Base-by-base conservation (phyloP, 352 stramenopile genomes). In the Globisporangium nagaii region DNA sequence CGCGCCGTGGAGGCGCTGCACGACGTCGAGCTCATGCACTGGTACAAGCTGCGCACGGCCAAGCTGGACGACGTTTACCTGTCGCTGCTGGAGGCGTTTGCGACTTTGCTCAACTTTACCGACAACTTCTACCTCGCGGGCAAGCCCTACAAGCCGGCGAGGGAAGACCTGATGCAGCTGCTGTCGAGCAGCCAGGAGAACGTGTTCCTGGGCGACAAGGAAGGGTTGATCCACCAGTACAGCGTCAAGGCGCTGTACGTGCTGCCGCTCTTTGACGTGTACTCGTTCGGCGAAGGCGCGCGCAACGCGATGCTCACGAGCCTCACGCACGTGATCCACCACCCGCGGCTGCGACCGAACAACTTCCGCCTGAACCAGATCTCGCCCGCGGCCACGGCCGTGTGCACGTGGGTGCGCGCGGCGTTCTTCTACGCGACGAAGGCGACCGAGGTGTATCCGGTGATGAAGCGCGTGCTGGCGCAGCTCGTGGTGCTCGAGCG, bases 181-280 rank as follows among this genome's bases (percentile, higher is more conserved):
- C 66, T 93, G 13, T 88, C 75, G 2, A 91, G 65, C 34, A 90
- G 70, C 58, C 72, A 86, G n/a, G 83, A 93, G 19, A 93, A 93
- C 47, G 83, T 90, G 36, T 62, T 75, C 31, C 44, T 93, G n/a
- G 83, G 83, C 17, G 83, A 93, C 57, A 80, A 75, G 6, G 83
- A 93, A 63, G 82, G 76, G 2, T 44, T 93, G 10, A 93, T 93
- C 40, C 83, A 93, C 59, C 63, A 70, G 19, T 93, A 93, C 66
- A 59, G 63, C 17, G 74, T 93, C 41, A 90, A 91, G 53, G 83
- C 83, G 20, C 55, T 93, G 37, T 93, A 90, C 44, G 54, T 91
- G 7, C 56, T 93, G 31, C 80, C 83, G 40, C 76, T 90, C 8
- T 93, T 93, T 53, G 76, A 91, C 50, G 75, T 72, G 1, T 93